Evolutionary conservation across 2,329 filamentous ascomycete species (phyloP).

Genomic region (Pestalotiopsis sp.): DNA sequence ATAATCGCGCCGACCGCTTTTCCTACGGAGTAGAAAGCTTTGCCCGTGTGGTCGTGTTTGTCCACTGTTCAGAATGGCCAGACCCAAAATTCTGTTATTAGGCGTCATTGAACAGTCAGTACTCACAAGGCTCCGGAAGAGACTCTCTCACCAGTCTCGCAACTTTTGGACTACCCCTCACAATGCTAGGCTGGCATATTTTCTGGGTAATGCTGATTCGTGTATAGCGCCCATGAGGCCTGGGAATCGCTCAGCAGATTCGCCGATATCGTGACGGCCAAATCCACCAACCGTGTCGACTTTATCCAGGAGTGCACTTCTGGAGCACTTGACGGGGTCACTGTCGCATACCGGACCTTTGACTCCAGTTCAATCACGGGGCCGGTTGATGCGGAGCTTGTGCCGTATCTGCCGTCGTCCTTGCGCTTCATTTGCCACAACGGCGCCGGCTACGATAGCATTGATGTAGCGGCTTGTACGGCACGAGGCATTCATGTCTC

Average conservation of each 20-base stretch:
- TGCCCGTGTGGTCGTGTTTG: not conserved
- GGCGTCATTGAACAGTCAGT: conserved; percentile 46
- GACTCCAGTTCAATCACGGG: conserved; percentile 60
- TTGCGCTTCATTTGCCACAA: conserved; percentile 64
- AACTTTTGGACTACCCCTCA: too few species aligned
- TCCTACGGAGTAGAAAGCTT: not conserved
- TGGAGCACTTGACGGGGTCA: conserved; percentile 66
- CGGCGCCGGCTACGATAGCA: conserved; percentile 82
- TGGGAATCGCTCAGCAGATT: conserved; percentile 64
- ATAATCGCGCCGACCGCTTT: not conserved
- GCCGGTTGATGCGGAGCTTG: conserved; percentile 69
- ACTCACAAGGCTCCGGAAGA: not conserved
- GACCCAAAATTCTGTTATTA: conserved; percentile 39
- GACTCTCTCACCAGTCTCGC: not conserved
- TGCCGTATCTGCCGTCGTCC: conserved; percentile 55
- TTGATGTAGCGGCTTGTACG: conserved; percentile 74
- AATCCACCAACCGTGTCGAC: conserved; percentile 61
- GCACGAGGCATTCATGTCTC: conserved; percentile 69
- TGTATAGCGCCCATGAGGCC: conserved; percentile 61
- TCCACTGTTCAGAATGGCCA: conserved; percentile 2
- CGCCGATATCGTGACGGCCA: conserved; percentile 66
- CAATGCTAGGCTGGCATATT: too few species aligned
- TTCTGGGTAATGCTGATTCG: not conserved
- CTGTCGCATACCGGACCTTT: conserved; percentile 73
- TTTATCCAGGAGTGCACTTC: conserved; percentile 70